phyloP scores from a whole-genome alignment of 148 eudicot genomes.

The Cornus controversa region DNA sequence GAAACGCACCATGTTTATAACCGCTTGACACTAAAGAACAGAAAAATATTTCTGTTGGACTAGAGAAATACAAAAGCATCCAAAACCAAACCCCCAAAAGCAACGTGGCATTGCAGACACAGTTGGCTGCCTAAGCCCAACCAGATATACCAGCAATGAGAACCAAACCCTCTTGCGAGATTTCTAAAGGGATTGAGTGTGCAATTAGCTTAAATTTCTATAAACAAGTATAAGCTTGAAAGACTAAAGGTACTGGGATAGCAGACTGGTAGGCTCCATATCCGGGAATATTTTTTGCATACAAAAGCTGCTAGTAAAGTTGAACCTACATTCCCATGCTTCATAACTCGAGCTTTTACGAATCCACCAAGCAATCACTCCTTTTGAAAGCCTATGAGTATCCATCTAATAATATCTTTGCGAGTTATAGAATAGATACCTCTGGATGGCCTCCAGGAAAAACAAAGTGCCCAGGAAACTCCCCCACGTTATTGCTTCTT shows the following conservation, averaged over 20 bases:
- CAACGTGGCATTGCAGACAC: background rate
- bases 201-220: background rate
- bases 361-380: background rate
- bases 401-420: background rate
- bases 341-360: background rate
- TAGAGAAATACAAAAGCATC: background rate
- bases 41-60: background rate
- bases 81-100: background rate
- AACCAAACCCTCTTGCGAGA: background rate
- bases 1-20: background rate
- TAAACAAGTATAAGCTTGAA: conserved; percentile 2
- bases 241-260: background rate
- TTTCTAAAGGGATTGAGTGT: background rate
- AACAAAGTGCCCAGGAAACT: conserved; percentile 88
- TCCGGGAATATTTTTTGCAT: background rate
- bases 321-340: background rate
- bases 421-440: conserved; percentile 35
- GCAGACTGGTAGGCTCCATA: background rate
- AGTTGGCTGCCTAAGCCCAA: background rate
- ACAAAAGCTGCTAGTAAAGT: background rate
- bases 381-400: background rate
- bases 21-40: background rate
- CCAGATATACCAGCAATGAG: background rate
- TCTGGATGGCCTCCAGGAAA: conserved; percentile 99
- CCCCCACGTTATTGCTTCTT: conserved; percentile 92